phyloP scores from a whole-genome alignment of 495 filamentous ascomycete species.

The Aspergillus homomorphus region DNA sequence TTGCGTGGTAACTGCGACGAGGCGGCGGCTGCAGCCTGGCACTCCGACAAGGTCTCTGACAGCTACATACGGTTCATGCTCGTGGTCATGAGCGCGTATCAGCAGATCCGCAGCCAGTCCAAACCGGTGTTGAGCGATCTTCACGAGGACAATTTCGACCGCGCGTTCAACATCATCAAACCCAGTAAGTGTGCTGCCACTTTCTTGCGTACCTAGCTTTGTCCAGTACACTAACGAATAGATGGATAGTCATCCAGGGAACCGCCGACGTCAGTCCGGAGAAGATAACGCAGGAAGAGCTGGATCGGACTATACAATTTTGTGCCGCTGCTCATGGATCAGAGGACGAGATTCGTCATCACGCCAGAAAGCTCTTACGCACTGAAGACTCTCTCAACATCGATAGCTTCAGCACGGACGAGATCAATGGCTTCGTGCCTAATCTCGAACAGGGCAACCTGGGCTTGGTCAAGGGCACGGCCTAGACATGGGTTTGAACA shows the following conservation, averaged over 20 bases:
- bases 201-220: neutral
- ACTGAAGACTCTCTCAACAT: neutral
- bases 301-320: neutral
- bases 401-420: neutral
- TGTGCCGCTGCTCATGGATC: neutral
- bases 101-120: slow-evolving; percentile 42
- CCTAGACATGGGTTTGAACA: neutral
- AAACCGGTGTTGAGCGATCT: slow-evolving; percentile 33
- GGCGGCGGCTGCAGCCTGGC: slow-evolving; percentile 41
- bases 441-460: neutral
- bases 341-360: neutral
- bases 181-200: slow-evolving; percentile 28
- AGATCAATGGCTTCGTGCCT: neutral
- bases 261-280: neutral
- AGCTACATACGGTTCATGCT: slow-evolving; percentile 52
- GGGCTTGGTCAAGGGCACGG: neutral
- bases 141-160: slow-evolving; percentile 45
- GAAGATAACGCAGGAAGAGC: neutral
- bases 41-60: slow-evolving; percentile 42
- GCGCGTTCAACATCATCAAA: slow-evolving; percentile 42
- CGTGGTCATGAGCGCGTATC: slow-evolving; percentile 40
- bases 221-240: neutral
- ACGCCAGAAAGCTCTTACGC: neutral
- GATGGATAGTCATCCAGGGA: neutral
- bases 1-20: slow-evolving; percentile 38